These are phyloP conservation scores for Cadophora malorum DNA, from an alignment of 2,329 filamentous ascomycete genomes.

Conservation along the genomic window DNA sequence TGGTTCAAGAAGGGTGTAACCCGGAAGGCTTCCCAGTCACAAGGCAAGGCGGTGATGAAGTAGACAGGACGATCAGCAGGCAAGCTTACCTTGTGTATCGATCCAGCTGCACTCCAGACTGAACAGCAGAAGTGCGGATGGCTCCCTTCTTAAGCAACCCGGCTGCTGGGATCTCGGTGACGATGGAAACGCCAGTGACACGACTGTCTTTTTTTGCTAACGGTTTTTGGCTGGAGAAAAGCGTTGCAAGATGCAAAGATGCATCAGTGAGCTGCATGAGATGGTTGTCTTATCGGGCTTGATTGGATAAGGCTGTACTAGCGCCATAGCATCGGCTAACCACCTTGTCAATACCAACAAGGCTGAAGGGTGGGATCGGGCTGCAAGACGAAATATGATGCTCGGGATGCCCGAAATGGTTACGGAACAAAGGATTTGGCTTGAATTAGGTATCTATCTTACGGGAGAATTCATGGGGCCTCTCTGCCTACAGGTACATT, in stretches of 20 bases:
- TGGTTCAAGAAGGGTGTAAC: constrained; percentile 22
- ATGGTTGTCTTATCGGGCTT: constrained; percentile 19
- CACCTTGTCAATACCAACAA: constrained; percentile 16
- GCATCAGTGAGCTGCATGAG: constrained; percentile 16
- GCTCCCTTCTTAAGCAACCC: constrained; percentile 18
- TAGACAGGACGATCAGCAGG: constrained; percentile 27
- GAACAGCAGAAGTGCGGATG: constrained; percentile 17
- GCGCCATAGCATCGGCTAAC: constrained; percentile 8
- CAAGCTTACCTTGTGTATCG: constrained; percentile 28
- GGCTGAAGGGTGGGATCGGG: constrained; percentile 18
- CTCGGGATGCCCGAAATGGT: constrained; percentile 26
- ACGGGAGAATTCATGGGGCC: not conserved
- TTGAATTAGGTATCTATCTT: not conserved
- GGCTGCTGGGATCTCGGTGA: constrained; percentile 27
- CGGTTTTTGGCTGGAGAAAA: not conserved
- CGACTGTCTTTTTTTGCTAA: constrained; percentile 12
- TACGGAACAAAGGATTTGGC: not conserved
- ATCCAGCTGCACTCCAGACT: not conserved
- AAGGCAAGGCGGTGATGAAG: constrained; percentile 14
- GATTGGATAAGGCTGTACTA: constrained; percentile 26
- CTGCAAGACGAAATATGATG: not conserved
- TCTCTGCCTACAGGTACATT: constrained; percentile 17
- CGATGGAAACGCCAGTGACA: constrained; percentile 22
- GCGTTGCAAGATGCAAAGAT: constrained; percentile 12
- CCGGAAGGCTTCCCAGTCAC: constrained; percentile 24